A percentile compares a stretch with the other conserved stretches of the same genome.
Conservation (phyloP, 2,329 filamentous ascomycete species). For the Fusarium subglutinans region DNA sequence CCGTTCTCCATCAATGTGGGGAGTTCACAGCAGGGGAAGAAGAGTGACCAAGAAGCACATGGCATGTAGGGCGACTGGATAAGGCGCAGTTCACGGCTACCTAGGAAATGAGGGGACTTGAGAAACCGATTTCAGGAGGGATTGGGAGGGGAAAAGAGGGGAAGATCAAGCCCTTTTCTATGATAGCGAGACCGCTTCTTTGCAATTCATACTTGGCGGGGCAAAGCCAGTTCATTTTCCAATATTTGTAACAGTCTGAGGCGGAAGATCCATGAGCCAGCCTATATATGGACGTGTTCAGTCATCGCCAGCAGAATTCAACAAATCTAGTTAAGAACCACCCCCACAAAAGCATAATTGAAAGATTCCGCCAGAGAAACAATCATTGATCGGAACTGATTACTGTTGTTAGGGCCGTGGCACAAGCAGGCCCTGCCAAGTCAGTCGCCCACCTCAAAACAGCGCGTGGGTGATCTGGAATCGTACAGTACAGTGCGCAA, state of each 20-base stretch:
- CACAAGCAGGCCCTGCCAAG: conserved; percentile 40
- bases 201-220: not conserved
- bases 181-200: not conserved
- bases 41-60: conserved; percentile 9
- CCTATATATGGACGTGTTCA: not conserved
- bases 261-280: not conserved
- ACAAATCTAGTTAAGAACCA: not conserved
- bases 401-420: conserved; percentile 24
- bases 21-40: conserved; percentile 30
- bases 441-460: conserved; percentile 29
- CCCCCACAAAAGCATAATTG: conserved; percentile 2
- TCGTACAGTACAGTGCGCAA: conserved; percentile 39
- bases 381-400: not conserved
- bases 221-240: not conserved
- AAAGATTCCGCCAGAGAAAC: not conserved
- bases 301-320: not conserved
- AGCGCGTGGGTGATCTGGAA: conserved; percentile 39
- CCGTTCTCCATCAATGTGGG: conserved; percentile 31
- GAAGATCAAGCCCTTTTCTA: conserved; percentile 7
- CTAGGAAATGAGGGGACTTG: conserved; percentile 8
- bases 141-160: conserved; percentile 18
- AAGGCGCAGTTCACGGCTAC: conserved; percentile 25
- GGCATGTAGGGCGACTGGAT: conserved; percentile 21
- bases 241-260: not conserved
- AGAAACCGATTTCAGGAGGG: conserved; percentile 13